A percentile compares a stretch with the other conserved stretches of the same genome.
phyloP scores from a whole-genome alignment of 768 basidiomycete species.

The Hygrocybe punicea region DNA sequence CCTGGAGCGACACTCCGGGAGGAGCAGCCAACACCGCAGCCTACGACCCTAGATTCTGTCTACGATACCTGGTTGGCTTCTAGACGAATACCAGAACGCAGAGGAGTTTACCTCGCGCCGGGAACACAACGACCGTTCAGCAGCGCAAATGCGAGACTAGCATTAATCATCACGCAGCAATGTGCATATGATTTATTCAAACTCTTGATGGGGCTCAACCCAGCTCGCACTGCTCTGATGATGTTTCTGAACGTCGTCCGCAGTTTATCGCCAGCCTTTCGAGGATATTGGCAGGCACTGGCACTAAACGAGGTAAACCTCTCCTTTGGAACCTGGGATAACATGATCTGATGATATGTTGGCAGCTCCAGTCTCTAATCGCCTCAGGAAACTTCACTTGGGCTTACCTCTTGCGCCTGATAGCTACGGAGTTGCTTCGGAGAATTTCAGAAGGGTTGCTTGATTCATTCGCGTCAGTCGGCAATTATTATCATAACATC shows the following conservation, averaged over 20 bases:
- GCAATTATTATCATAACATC: not conserved
- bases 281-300: slow-evolving; percentile 82
- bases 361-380: slow-evolving; percentile 65
- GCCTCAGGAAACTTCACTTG: slow-evolving; percentile 71
- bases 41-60: slow-evolving; percentile 28
- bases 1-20: slow-evolving; percentile 10
- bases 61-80: slow-evolving; percentile 61
- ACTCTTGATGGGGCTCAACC: slow-evolving; percentile 53
- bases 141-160: slow-evolving; percentile 53
- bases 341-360: slow-evolving; percentile 14
- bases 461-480: slow-evolving; percentile 70
- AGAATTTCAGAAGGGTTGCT: slow-evolving; percentile 58
- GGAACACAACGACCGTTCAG: slow-evolving; percentile 69
- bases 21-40: slow-evolving; percentile 2
- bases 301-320: slow-evolving; percentile 75
- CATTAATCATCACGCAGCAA: slow-evolving; percentile 49
- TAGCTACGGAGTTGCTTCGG: slow-evolving; percentile 61
- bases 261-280: slow-evolving; percentile 76
- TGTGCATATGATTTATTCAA: slow-evolving; percentile 52
- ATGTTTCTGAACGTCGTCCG: slow-evolving; percentile 65
- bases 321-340: slow-evolving; percentile 12
- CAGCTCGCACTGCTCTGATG: slow-evolving; percentile 67
- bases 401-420: slow-evolving; percentile 55
- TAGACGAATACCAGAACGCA: slow-evolving; percentile 46
- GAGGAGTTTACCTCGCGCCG: slow-evolving; percentile 50